Evolutionary conservation across 257 asterid species (phyloP).

Genomic region (Ballota nigra): DNA sequence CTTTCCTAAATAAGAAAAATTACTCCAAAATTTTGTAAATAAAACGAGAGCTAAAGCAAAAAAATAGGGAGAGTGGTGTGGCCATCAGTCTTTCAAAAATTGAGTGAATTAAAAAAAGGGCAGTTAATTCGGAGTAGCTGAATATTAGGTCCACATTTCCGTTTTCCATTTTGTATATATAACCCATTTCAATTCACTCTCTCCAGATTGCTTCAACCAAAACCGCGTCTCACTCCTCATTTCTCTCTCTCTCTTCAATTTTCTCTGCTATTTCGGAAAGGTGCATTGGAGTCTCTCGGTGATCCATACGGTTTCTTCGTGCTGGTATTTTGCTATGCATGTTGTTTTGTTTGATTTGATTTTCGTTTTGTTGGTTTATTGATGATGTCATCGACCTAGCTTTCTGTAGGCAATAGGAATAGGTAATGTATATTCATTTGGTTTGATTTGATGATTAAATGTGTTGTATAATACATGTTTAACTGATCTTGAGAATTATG

Average conservation of each 20-base stretch:
- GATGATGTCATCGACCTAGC: not conserved
- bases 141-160: slow-evolving; percentile 21
- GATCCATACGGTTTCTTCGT: not conserved
- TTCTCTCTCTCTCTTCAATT: not conserved
- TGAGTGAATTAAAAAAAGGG: slow-evolving; percentile 15
- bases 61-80: slow-evolving; percentile 23
- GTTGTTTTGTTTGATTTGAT: not conserved
- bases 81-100: slow-evolving; percentile 22
- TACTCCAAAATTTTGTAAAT: not conserved
- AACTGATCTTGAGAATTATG: not conserved
- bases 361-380: not conserved
- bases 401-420: not conserved
- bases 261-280: not conserved
- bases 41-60: slow-evolving; percentile 23
- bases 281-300: not conserved
- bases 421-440: not conserved
- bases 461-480: not conserved
- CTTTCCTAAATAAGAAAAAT: not conserved
- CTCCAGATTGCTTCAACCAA: slow-evolving; percentile 3
- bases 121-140: slow-evolving; percentile 13
- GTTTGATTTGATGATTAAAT: not conserved
- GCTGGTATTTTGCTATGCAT: not conserved
- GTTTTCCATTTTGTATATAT: slow-evolving; percentile 20
- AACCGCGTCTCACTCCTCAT: not conserved
- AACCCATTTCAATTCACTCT: slow-evolving; percentile 17